Evolutionary conservation across 2,329 filamentous ascomycete genomes (phyloP), one percentile per base, ranked within the genome.

Genomic region (Calonectria ilicicola): DNA sequence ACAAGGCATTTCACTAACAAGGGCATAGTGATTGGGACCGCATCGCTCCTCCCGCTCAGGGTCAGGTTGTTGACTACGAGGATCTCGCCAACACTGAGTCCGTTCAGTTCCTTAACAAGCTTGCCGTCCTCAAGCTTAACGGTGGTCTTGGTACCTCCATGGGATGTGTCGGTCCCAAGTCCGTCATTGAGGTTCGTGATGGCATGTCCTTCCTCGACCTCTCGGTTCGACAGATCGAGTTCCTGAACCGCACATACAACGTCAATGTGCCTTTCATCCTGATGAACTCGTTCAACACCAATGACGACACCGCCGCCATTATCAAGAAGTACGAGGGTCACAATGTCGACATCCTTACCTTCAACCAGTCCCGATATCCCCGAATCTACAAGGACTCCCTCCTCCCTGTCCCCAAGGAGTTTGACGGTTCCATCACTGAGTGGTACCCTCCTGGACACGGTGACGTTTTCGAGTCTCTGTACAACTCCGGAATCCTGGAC

Each of bases 241-340:
- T 95, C 90, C 93, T 99, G 80, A 99, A 99, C 93, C 94, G 96
- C 86, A 98, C 95, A 77, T 98, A 98, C 89, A 91, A 94, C 80
- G 95, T 97, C 85, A 98, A 98, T 84, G 97, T 99, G 40, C 97
- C 97, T 62, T 98, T 99, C 86, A 93, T 99, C 79, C 93, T 99
- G 81, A 99, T 99, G 97, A 99, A 99, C 93, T 98, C 97, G 69
- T 99, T 99, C 94, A 99, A 99, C 92, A 99, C 97, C 84, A 96
- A 99, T 85, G 92, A 96, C 81, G 97, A 99, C 84, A 99, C 97
- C 65, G 95, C 96, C 75, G 95, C 95, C 87, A 99, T 99, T 87
- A 99, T 99, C 90, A 99, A 99, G 93, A 99, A 99, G 90, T 99
- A 98, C 88, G 96, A 99, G 89, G 97, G 97, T 77, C 97, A 99